Evolutionary conservation across 192 early-diverging fungal species (phyloP).

Genomic region (Gaertneriomyces sp.): DNA sequence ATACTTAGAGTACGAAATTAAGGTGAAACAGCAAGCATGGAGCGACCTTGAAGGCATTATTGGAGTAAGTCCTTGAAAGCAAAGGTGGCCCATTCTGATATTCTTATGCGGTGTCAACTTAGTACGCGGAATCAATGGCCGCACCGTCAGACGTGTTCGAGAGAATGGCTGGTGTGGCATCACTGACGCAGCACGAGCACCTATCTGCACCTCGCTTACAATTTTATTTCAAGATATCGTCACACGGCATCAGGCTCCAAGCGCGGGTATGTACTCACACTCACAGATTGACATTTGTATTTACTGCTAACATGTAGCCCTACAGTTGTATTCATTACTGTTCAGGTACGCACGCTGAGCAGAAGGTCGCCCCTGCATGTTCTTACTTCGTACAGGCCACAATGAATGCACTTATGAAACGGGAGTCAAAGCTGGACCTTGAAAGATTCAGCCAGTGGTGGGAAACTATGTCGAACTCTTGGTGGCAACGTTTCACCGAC

Average conservation of each 20-base stretch:
- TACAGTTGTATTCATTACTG: constrained; percentile 25
- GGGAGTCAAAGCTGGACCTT: constrained; percentile 18
- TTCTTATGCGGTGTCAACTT: neutral
- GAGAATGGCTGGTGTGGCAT: constrained; percentile 28
- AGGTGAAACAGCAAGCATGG: constrained; percentile 14
- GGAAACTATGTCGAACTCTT: neutral
- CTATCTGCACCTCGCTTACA: neutral
- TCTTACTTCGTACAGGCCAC: constrained; percentile 2
- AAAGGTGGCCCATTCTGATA: neutral
- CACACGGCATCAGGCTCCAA: constrained; percentile 19
- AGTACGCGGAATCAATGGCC: constrained; percentile 24
- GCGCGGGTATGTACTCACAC: constrained; percentile 1
- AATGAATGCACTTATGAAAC: constrained; percentile 20
- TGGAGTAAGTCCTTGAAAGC: constrained; percentile 3
- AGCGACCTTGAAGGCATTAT: constrained; percentile 10
- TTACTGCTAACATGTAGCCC: neutral
- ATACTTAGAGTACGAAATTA: constrained; percentile 28
- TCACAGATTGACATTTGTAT: neutral
- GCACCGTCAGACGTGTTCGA: constrained; percentile 22
- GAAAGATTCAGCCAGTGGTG: constrained; percentile 32
- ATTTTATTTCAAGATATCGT: constrained; percentile 21
- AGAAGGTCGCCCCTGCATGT: neutral
- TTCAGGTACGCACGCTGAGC: neutral
- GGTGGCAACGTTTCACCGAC: neutral
- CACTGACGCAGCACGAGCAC: neutral